Conservation (phyloP, 495 filamentous ascomycete species). For the Aspergillus carlsbadensis region DNA sequence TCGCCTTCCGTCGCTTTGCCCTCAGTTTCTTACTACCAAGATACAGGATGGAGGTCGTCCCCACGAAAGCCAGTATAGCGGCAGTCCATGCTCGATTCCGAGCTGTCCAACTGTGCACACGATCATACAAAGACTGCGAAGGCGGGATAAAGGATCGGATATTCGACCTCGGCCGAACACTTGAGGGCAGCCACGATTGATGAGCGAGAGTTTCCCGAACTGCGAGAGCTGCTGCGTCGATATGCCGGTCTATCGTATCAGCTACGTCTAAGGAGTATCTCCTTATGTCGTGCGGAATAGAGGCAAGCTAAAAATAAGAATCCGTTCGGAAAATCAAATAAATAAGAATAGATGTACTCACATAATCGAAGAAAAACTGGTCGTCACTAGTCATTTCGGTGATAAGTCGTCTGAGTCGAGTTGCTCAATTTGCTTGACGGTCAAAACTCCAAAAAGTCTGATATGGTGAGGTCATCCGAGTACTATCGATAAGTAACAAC, state of each 20-base stretch:
- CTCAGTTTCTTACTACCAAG: conserved; percentile 59
- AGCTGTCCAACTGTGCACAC: conserved; percentile 60
- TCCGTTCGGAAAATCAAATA: background rate
- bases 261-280: conserved; percentile 64
- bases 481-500: background rate
- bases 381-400: conserved; percentile 51
- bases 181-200: conserved; percentile 68
- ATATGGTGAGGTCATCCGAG: conserved; percentile 3
- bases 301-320: conserved; percentile 56
- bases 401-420: background rate
- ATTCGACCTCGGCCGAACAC: conserved; percentile 56
- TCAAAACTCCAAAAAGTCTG: background rate
- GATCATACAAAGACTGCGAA: conserved; percentile 37
- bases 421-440: background rate
- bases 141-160: conserved; percentile 44
- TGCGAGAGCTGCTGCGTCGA: conserved; percentile 64
- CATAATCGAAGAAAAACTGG: conserved; percentile 51
- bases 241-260: conserved; percentile 72
- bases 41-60: conserved; percentile 64
- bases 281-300: conserved; percentile 68
- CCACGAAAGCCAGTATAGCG: conserved; percentile 64
- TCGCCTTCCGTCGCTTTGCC: conserved; percentile 70
- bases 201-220: conserved; percentile 62
- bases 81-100: conserved; percentile 69
- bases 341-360: conserved; percentile 22